Percentiles rank a stretch among this genome's conserved stretches.
These are phyloP conservation scores for Avicennia marina DNA, from an alignment of 257 asterid genomes.

Conservation along the genomic window DNA sequence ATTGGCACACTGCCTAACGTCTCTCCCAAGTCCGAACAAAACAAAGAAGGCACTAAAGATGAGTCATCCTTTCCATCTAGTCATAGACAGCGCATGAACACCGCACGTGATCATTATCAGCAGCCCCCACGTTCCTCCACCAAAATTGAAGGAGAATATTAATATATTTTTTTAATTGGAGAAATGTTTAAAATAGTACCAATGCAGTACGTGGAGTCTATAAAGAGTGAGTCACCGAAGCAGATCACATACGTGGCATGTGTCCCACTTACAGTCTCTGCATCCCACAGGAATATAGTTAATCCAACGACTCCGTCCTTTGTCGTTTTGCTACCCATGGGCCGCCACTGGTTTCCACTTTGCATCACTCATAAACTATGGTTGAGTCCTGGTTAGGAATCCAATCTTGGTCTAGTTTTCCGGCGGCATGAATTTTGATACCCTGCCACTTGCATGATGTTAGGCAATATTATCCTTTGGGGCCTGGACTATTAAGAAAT, in stretches of 20 bases:
- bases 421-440: too few species aligned
- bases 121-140: slow-evolving; percentile 15
- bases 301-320: slow-evolving; percentile 23
- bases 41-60: slow-evolving; percentile 8
- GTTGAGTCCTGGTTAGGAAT: slow-evolving; percentile 7
- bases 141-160: neutral
- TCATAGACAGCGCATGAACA: slow-evolving; percentile 4
- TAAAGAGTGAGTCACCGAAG: slow-evolving; percentile 28
- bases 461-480: neutral
- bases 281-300: slow-evolving; percentile 16
- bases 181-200: neutral
- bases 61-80: neutral
- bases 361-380: slow-evolving; percentile 13
- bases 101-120: slow-evolving; percentile 24
- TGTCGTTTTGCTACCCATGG: slow-evolving; percentile 26
- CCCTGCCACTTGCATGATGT: slow-evolving; percentile 18
- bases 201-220: slow-evolving; percentile 39
- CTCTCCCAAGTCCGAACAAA: neutral
- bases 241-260: slow-evolving; percentile 36
- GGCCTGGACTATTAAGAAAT: too few species aligned
- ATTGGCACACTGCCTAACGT: too few species aligned
- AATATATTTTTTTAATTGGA: too few species aligned
- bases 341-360: slow-evolving; percentile 25
- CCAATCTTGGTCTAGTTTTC: neutral
- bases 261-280: slow-evolving; percentile 2